phyloP scores from a whole-genome alignment of 495 filamentous ascomycete genomes.

The Parathielavia hyrcaniae region DNA sequence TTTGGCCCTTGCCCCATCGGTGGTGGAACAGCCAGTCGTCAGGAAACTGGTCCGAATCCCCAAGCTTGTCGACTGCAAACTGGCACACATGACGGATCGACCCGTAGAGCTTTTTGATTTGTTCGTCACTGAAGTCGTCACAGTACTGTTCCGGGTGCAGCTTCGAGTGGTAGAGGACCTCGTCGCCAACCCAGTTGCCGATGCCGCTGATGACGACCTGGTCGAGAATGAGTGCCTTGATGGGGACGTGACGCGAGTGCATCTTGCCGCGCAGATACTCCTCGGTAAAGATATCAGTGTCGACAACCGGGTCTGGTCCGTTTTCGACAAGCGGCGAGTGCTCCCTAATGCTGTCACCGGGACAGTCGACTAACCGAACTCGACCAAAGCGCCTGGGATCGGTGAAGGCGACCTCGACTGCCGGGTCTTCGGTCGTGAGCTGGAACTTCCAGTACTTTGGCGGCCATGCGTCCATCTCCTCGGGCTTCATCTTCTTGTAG shows the following conservation, averaged over 20 bases:
- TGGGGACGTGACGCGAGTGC: conserved; percentile 65
- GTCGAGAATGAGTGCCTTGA: conserved; percentile 82
- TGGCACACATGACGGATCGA: conserved; percentile 72
- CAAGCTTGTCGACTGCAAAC: conserved; percentile 68
- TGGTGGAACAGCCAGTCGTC: conserved; percentile 88
- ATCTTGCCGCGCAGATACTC: conserved; percentile 66
- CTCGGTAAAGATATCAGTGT: conserved; percentile 65
- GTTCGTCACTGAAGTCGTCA: conserved; percentile 66
- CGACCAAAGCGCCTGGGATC: conserved; percentile 71
- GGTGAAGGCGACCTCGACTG: conserved; percentile 73
- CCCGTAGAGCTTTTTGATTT: conserved; percentile 66
- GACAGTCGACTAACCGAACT: conserved; percentile 75
- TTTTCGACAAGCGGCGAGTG: conserved; percentile 77
- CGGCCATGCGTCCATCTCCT: conserved; percentile 65
- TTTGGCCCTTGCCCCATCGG: conserved; percentile 86
- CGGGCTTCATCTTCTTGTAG: conserved; percentile 59
- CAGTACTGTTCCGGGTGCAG: conserved; percentile 90
- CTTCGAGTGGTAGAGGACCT: conserved; percentile 78
- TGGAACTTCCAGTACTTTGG: conserved; percentile 86
- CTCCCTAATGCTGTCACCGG: conserved; percentile 65
- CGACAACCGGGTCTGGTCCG: conserved; percentile 87
- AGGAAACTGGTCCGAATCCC: conserved; percentile 77
- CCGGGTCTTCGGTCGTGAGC: conserved; percentile 53
- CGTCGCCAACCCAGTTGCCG: conserved; percentile 95
- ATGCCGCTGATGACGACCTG: conserved; percentile 88